A percentile compares a stretch with the other conserved stretches of the same genome.
Evolutionary conservation across 2,329 filamentous ascomycete genomes (phyloP).

Genomic region (Microsporum ferrugineum): DNA sequence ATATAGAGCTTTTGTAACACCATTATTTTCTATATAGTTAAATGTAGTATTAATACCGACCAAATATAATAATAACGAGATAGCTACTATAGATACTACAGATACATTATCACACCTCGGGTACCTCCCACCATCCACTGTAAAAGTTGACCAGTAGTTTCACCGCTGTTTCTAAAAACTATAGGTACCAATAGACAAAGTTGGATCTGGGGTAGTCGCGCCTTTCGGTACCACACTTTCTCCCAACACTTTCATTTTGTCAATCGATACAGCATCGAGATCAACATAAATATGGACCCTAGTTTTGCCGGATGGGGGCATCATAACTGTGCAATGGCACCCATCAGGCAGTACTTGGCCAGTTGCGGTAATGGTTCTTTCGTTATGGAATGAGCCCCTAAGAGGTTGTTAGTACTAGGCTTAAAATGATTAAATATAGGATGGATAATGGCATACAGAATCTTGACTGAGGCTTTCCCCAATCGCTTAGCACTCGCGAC

Average conservation of each 20-base stretch:
- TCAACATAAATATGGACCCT: slow-evolving; percentile 8
- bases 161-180: not conserved
- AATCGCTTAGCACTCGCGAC: slow-evolving; percentile 3
- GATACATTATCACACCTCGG: no score
- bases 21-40: no score
- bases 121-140: not conserved
- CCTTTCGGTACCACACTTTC: not conserved
- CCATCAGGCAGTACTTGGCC: not conserved
- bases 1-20: no score
- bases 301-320: not conserved
- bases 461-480: not conserved
- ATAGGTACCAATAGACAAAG: slow-evolving; percentile 5
- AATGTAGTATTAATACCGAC: no score
- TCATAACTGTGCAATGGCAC: not conserved
- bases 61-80: no score
- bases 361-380: not conserved
- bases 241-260: slow-evolving; percentile 5
- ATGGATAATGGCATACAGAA: slow-evolving; percentile 4
- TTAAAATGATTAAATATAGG: not conserved
- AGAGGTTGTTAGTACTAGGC: slow-evolving; percentile 4
- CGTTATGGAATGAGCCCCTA: slow-evolving; percentile 7
- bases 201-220: not conserved
- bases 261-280: not conserved
- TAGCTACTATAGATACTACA: no score
- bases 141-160: not conserved